Evolutionary conservation across 2,329 filamentous ascomycete genomes (phyloP).

Genomic region (Diaporthe sp.): DNA sequence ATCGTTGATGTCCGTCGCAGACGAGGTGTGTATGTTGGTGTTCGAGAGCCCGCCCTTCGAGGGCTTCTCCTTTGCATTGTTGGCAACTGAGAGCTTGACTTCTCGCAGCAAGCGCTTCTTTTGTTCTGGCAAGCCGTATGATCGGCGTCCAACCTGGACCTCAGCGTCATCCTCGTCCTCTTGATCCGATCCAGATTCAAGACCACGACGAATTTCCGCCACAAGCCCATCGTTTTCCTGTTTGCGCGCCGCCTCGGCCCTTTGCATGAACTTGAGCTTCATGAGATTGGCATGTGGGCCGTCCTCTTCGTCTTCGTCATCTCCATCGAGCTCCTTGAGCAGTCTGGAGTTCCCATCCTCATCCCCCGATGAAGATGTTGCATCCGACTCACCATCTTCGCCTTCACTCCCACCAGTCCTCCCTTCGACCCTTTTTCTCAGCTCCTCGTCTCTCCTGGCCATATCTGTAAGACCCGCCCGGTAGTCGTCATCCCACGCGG

Average conservation of each 20-base stretch:
- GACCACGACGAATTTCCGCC: conserved; percentile 77
- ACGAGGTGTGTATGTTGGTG: background rate
- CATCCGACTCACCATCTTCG: conserved; percentile 61
- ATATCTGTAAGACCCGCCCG: conserved; percentile 83
- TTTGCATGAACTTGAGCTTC: conserved; percentile 95
- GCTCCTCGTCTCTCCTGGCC: conserved; percentile 85
- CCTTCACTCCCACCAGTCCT: conserved; percentile 56
- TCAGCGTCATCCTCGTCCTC: conserved; percentile 66
- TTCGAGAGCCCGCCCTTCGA: conserved; percentile 4
- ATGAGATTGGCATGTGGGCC: conserved; percentile 77
- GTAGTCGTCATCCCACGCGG: conserved; percentile 91
- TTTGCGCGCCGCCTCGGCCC: conserved; percentile 83
- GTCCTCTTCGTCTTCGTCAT: conserved; percentile 62
- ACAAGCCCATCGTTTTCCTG: conserved; percentile 85
- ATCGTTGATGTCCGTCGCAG: background rate
- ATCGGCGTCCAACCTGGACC: conserved; percentile 76
- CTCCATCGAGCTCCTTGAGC: conserved; percentile 62
- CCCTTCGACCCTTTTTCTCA: conserved; percentile 84
- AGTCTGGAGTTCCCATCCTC: conserved; percentile 66
- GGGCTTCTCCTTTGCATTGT: conserved; percentile 30
- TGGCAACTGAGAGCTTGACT: conserved; percentile 45
- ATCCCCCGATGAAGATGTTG: conserved; percentile 70
- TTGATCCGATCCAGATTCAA: conserved; percentile 73
- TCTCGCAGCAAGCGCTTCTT: conserved; percentile 47
- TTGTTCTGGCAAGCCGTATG: conserved; percentile 69